These are phyloP conservation scores for Litsea cubeba DNA, from an alignment of 164 flowering plant species.

Conservation along the genomic window DNA sequence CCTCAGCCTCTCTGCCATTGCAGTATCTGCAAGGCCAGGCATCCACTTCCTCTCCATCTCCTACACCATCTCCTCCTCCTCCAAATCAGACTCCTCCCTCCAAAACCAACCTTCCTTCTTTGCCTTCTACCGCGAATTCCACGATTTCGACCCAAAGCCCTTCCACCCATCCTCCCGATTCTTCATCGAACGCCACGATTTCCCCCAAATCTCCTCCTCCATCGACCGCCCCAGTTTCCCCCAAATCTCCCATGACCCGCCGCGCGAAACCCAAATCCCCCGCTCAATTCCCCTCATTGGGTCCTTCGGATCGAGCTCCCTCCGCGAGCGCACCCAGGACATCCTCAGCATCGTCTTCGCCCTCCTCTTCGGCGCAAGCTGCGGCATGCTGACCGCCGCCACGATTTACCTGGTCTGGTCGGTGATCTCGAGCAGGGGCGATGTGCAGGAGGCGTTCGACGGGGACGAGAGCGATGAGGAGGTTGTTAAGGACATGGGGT, in stretches of 20 bases:
- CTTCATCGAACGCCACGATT: not conserved
- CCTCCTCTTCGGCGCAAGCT: conserved; percentile 48
- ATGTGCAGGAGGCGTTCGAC: conserved; percentile 1
- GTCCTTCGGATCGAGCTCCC: conserved; percentile 16
- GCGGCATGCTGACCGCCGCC: conserved; percentile 49
- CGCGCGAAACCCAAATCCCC: not conserved
- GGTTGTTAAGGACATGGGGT: conserved; percentile 25
- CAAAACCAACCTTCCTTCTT: conserved; percentile 12
- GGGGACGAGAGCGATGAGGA: conserved; percentile 16
- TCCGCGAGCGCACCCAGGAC: conserved; percentile 42
- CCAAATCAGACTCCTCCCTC: not conserved
- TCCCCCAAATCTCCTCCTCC: not conserved
- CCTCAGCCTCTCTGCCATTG: conserved; percentile 17
- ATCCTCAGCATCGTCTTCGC: conserved; percentile 46
- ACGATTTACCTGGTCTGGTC: conserved; percentile 50
- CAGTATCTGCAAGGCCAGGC: conserved; percentile 36
- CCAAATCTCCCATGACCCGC: not conserved
- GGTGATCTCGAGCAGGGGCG: conserved; percentile 25
- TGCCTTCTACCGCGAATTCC: conserved; percentile 18
- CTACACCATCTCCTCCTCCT: conserved; percentile 31
- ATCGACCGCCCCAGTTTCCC: conserved; percentile 5
- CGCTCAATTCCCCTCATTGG: not conserved
- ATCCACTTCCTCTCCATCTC: conserved; percentile 34
- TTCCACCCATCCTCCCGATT: conserved; percentile 6
- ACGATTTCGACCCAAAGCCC: conserved; percentile 10